Conservation (phyloP, 805 yeast genomes). For the Saturnispora quitensis region DNA sequence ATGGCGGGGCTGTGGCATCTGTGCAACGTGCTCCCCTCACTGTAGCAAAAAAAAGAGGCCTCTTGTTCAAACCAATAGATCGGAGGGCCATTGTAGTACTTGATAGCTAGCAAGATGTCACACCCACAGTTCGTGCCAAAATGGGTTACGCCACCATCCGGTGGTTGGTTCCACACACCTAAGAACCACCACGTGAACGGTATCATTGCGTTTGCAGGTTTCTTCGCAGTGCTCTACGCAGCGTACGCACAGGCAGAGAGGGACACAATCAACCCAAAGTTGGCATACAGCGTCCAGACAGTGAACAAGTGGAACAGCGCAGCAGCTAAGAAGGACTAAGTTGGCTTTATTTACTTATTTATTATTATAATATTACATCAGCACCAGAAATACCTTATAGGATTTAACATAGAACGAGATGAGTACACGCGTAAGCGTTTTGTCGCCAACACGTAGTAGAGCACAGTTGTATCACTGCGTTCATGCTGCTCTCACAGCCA, state of each 20-base stretch:
- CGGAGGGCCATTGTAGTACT: too few relatives aligned
- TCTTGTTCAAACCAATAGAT: background rate
- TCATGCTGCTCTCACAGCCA: too few relatives aligned
- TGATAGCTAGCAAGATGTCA: constrained; percentile 9
- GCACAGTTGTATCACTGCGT: too few relatives aligned
- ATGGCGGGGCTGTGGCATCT: too few relatives aligned
- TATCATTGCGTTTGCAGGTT: constrained; percentile 31
- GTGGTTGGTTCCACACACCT: constrained; percentile 51
- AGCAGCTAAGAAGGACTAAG: constrained; percentile 24
- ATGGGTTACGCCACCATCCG: constrained; percentile 36
- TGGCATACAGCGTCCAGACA: constrained; percentile 31
- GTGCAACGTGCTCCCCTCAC: too few relatives aligned
- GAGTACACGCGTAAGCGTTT: too few relatives aligned
- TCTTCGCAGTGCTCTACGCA: constrained; percentile 26
- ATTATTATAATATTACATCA: background rate
- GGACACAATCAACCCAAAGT: constrained; percentile 28
- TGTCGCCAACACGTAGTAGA: too few relatives aligned
- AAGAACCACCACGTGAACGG: constrained; percentile 40
- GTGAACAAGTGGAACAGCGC: constrained; percentile 41
- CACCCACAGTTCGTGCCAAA: constrained; percentile 22
- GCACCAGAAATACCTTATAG: background rate
- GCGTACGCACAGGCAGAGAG: constrained; percentile 32
- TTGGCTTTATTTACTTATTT: constrained; percentile 7
- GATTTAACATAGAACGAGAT: too few relatives aligned
- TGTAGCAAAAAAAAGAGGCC: too few relatives aligned